These are phyloP conservation scores for Eucalyptus victrix DNA, from an alignment of 345 rosid genomes.

Conservation along the genomic window DNA sequence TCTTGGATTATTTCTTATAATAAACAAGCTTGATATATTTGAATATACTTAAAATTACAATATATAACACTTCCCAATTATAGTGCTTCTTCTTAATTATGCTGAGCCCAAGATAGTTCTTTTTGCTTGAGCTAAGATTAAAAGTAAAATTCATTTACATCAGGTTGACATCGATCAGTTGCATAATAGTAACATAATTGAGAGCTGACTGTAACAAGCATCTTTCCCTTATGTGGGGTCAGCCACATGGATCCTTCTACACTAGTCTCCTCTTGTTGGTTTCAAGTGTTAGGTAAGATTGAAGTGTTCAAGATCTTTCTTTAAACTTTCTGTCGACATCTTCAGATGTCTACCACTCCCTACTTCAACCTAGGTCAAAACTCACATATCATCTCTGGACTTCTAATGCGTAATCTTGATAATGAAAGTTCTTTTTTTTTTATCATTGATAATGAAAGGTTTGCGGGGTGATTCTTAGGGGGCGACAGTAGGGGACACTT, in stretches of 20 bases:
- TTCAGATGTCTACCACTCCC: not conserved
- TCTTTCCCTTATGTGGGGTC: not conserved
- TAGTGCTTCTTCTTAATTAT: not conserved
- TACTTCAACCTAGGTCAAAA: not conserved
- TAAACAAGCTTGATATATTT: not conserved
- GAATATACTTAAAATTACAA: not conserved
- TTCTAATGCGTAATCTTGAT: not conserved
- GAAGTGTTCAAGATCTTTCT: not conserved
- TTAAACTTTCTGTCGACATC: not conserved
- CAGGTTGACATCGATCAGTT: not conserved
- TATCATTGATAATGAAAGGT: not conserved
- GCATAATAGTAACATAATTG: not conserved
- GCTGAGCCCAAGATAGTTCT: not conserved
- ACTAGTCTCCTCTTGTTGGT: not conserved
- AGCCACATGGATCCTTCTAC: not conserved
- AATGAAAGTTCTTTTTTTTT: not conserved
- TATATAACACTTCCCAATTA: not conserved
- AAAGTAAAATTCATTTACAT: not conserved
- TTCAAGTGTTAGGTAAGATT: not conserved
- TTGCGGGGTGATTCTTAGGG: not conserved
- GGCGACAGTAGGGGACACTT: not conserved
- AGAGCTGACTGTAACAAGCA: not conserved
- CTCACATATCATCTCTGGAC: not conserved
- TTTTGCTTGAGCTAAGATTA: not conserved
- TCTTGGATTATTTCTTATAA: not conserved